phyloP scores from a whole-genome alignment of 202 grass and related monocot species.

The Cymbopogon flexuosus region DNA sequence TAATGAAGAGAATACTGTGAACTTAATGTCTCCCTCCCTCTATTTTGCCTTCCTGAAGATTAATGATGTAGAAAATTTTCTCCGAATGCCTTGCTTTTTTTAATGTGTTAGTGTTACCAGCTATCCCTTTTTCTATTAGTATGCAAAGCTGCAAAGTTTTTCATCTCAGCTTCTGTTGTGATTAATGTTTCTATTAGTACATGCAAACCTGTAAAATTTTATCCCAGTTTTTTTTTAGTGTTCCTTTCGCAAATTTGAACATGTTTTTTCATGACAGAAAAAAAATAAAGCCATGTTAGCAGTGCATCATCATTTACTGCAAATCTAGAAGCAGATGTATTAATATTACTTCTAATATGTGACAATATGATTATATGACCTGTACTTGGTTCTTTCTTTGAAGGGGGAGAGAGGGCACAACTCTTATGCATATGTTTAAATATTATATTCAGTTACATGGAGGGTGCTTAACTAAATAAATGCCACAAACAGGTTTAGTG shows the following conservation, averaged over 20 bases:
- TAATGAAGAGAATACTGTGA: background rate
- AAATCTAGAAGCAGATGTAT: background rate
- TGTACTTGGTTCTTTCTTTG: no score
- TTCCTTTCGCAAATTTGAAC: slow-evolving; percentile 10
- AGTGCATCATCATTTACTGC: background rate
- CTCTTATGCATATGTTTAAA: background rate
- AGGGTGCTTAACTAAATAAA: slow-evolving; percentile 32
- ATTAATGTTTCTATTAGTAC: background rate
- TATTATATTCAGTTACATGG: slow-evolving; percentile 4
- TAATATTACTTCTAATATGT: no score
- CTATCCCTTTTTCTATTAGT: background rate
- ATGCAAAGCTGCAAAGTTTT: background rate
- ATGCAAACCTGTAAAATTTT: background rate
- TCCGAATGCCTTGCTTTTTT: slow-evolving; percentile 19
- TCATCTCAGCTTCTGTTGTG: background rate
- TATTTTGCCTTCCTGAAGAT: background rate
- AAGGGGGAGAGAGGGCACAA: background rate
- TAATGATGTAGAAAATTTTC: background rate
- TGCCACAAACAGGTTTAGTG: slow-evolving; percentile 42
- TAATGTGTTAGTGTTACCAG: background rate
- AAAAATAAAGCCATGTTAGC: background rate
- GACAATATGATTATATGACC: no score
- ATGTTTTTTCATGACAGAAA: no score
- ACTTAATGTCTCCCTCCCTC: background rate
- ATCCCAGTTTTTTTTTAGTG: background rate